phyloP scores from a whole-genome alignment of 164 flowering plant species.

The Macadamia tetraphylla region DNA sequence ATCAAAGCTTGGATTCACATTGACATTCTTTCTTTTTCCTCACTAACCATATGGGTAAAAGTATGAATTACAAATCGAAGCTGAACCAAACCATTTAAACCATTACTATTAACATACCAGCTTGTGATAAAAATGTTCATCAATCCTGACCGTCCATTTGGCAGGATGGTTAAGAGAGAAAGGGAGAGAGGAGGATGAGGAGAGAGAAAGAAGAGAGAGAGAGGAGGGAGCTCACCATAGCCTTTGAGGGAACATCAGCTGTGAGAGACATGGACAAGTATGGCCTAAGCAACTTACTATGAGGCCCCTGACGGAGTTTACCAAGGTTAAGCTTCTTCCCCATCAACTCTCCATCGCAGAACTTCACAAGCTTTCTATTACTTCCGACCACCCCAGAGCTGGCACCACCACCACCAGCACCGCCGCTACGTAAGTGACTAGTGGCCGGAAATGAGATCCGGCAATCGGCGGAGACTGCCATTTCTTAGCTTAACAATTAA shows the following conservation, averaged over 20 bases:
- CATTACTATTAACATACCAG: too few relatives aligned
- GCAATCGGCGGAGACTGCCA: constrained; percentile 49
- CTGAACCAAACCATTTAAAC: too few relatives aligned
- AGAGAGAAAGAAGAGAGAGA: neutral
- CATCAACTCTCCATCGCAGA: constrained; percentile 67
- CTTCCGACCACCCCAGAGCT: constrained; percentile 22
- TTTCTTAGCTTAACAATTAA: constrained; percentile 12
- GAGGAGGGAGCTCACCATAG: constrained; percentile 41
- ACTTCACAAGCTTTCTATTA: constrained; percentile 30
- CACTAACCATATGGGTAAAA: too few relatives aligned
- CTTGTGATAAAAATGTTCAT: too few relatives aligned
- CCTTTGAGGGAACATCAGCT: constrained; percentile 32
- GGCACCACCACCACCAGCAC: constrained; percentile 16
- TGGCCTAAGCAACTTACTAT: constrained; percentile 11
- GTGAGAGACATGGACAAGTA: constrained; percentile 47
- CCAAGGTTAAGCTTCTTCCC: constrained; percentile 47
- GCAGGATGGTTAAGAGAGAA: neutral
- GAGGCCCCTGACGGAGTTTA: constrained; percentile 1
- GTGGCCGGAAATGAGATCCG: constrained; percentile 46
- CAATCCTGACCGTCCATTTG: neutral
- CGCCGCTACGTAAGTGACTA: constrained; percentile 26
- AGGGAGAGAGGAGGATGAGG: too few relatives aligned
- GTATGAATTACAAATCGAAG: too few relatives aligned
- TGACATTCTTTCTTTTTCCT: too few relatives aligned
- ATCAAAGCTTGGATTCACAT: too few relatives aligned